Conservation (phyloP, 2,329 filamentous ascomycete species). For the Neofusicoccum sp. region DNA sequence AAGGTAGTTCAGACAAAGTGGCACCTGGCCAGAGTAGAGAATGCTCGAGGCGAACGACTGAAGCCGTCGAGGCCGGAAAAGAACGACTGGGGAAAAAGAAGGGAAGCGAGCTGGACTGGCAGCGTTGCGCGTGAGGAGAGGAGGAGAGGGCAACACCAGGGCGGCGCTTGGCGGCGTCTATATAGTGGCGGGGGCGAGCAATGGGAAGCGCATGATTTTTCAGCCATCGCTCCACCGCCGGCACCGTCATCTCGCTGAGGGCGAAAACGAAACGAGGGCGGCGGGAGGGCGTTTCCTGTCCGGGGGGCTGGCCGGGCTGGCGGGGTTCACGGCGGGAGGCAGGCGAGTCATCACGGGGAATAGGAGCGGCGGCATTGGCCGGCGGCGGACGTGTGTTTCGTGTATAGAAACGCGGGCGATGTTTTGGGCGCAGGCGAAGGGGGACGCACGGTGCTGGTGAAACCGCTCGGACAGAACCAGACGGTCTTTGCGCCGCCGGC, state of each 20-base stretch:
- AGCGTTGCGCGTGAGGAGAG: constrained; percentile 10
- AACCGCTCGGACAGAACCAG: constrained; percentile 5
- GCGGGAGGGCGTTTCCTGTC: constrained; percentile 1
- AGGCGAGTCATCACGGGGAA: constrained; percentile 11
- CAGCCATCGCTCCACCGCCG: constrained; percentile 7
- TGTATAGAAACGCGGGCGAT: constrained; percentile 8
- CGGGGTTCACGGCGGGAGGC: neutral
- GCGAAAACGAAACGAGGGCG: constrained; percentile 14
- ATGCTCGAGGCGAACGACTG: constrained; percentile 18
- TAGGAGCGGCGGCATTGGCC: neutral
- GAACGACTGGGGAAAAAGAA: constrained; percentile 17
- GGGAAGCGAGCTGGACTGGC: constrained; percentile 18
- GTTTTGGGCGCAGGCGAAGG: constrained; percentile 12
- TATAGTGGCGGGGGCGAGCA: neutral
- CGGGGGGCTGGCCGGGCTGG: neutral
- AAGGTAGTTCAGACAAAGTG: constrained; percentile 4
- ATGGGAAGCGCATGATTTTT: constrained; percentile 18
- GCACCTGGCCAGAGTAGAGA: constrained; percentile 21
- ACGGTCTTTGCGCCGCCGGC: neutral
- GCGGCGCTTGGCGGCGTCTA: constrained; percentile 10
- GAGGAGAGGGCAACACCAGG: neutral
- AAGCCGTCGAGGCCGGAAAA: constrained; percentile 20
- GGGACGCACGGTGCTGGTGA: neutral
- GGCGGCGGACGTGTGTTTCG: neutral
- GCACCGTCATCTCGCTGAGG: constrained; percentile 20